Conservation (phyloP, 352 stramenopile genomes). For the Phytophthora rubi region DNA sequence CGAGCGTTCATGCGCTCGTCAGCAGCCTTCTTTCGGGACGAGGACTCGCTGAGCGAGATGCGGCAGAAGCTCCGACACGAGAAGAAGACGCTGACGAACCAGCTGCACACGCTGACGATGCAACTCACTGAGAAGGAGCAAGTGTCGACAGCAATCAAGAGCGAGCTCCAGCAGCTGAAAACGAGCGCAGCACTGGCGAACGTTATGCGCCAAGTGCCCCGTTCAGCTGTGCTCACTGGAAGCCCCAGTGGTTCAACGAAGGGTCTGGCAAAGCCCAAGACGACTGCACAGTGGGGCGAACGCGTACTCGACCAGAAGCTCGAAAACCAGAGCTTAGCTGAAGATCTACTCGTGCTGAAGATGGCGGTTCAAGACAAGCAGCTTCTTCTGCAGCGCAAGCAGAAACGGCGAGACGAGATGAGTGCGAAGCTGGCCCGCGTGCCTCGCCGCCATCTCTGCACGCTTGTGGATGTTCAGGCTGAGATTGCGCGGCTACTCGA, state of each 20-base stretch:
- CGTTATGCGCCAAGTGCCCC: constrained; percentile 29
- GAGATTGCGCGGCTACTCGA: constrained; percentile 55
- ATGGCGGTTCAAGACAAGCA: constrained; percentile 36
- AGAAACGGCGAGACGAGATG: constrained; percentile 47
- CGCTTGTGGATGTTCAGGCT: constrained; percentile 59
- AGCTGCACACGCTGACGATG: constrained; percentile 38
- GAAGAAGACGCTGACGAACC: constrained; percentile 43
- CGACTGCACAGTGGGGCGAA: constrained; percentile 50
- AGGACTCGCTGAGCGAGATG: constrained; percentile 56
- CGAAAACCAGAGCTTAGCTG: constrained; percentile 40
- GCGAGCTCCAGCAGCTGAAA: constrained; percentile 62
- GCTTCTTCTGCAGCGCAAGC: constrained; percentile 17
- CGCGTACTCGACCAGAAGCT: constrained; percentile 53
- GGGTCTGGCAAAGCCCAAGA: constrained; percentile 22
- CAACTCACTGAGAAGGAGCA: constrained; percentile 49
- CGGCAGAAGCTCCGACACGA: constrained; percentile 43
- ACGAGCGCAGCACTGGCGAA: constrained; percentile 53
- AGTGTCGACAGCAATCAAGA: constrained; percentile 41
- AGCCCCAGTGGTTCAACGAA: neutral
- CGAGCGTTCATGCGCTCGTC: constrained; percentile 29
- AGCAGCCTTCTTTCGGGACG: constrained; percentile 59
- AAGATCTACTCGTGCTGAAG: constrained; percentile 47
- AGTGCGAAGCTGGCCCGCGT: constrained; percentile 37
- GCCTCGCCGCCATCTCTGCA: constrained; percentile 51
- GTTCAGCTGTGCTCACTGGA: constrained; percentile 1